These are phyloP conservation scores for Dalbergia oliveri DNA, from an alignment of 306 rosid genomes.

Conservation along the genomic window DNA sequence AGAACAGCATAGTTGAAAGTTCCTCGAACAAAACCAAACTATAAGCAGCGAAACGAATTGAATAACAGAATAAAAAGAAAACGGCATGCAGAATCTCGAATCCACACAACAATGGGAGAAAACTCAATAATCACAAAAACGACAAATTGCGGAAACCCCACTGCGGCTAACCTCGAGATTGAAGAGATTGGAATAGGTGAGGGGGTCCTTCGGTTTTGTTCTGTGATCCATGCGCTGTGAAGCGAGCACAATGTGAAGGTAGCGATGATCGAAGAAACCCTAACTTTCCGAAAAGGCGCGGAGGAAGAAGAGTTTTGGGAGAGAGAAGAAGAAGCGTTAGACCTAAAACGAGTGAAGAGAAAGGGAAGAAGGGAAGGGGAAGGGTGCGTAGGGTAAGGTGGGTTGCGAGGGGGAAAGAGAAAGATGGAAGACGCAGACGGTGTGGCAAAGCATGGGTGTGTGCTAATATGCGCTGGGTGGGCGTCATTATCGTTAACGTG, in stretches of 20 bases:
- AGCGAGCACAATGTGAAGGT: slow-evolving; percentile 37
- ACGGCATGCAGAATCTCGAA: slow-evolving; percentile 20
- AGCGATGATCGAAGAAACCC: slow-evolving; percentile 43
- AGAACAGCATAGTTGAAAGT: background rate
- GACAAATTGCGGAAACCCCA: background rate
- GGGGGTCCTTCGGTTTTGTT: slow-evolving; percentile 67
- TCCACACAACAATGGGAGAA: background rate
- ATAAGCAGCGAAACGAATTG: background rate
- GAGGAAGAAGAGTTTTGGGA: slow-evolving; percentile 35
- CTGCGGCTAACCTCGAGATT: slow-evolving; percentile 74
- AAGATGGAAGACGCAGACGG: slow-evolving; percentile 47
- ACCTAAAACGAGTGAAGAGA: slow-evolving; percentile 46
- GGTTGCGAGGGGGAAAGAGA: slow-evolving; percentile 42
- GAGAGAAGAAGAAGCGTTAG: slow-evolving; percentile 41
- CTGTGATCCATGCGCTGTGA: slow-evolving; percentile 66
- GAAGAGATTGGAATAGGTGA: slow-evolving; percentile 75
- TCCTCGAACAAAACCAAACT: background rate
- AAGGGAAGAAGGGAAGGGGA: slow-evolving; percentile 39
- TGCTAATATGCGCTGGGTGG: slow-evolving; percentile 47
- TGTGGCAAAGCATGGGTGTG: slow-evolving; percentile 29
- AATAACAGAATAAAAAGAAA: slow-evolving; percentile 15
- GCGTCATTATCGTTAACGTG: slow-evolving; percentile 53
- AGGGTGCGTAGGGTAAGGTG: slow-evolving; percentile 65
- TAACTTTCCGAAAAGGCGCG: slow-evolving; percentile 46
- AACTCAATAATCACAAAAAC: background rate